Base-by-base conservation (phyloP, 768 basidiomycete genomes). In the Psilocybe azurescens region DNA sequence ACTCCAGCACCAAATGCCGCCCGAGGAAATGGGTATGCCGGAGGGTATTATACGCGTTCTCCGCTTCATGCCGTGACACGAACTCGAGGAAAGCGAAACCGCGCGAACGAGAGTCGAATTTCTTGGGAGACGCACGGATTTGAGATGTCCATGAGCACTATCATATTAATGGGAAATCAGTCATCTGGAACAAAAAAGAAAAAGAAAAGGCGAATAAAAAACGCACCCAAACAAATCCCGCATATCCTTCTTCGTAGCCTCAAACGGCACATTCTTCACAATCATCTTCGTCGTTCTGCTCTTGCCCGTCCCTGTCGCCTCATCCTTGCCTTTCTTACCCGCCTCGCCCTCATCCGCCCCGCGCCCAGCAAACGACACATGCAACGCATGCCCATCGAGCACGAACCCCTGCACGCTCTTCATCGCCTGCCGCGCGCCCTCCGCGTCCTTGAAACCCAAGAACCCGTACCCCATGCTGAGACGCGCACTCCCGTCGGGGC, bases 51-150 rank as follows among this genome's bases (percentile, higher is more conserved):
- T 90, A 94, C 0, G 94, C 97, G 47, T 89, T 89, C 73, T 94
- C 91, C 2, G 97, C 97, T 69, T 99, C 97, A 53, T 88, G 87
- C 16, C 92, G 85, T 2, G 94, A 89, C 18, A 92, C 84, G 72
- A 99, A 99, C 66, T 99, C 96, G 68, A 98, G 81, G 79, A 99
- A 99, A 1, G 95, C 97, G 73, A 99, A 99, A 3, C 97, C 97
- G 33, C 97, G 88, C 1, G 92, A 89, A 49, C 90, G 85, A 14
- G 90, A 85, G 69, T 96, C 91, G 77, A 97, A 93, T 72, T 95
- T 95, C 74, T 90, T 91, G 14, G 97, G 2, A 99, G 75, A 4
- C 97, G 92, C 0, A 96, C 91, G 0, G 96, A 96, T 76, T 97
- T 98, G 77, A 99, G 87, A 58, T 91, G 89, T 1, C 95, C 97